These are phyloP conservation scores for Boletus bicolor DNA, from an alignment of 768 basidiomycete genomes.

Conservation along the genomic window DNA sequence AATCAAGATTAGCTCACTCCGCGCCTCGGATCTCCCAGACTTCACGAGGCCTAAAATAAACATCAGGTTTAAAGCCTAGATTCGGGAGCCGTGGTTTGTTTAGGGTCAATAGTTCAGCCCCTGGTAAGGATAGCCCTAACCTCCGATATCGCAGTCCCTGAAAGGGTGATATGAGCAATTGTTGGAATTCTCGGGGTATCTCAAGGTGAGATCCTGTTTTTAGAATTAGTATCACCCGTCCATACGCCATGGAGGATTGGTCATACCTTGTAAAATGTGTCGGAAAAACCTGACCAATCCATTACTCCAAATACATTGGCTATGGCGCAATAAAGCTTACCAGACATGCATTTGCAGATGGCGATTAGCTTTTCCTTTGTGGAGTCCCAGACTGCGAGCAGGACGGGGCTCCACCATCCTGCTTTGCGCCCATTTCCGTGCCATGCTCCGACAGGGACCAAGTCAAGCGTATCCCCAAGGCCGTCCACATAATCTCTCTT, in stretches of 20 bases:
- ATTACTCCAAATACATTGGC: neutral
- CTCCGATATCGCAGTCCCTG: conserved; percentile 66
- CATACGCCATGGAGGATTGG: neutral
- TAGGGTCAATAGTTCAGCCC: neutral
- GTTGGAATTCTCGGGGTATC: conserved; percentile 57
- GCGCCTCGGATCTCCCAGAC: conserved; percentile 91
- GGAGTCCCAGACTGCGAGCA: conserved; percentile 74
- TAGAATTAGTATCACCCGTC: conserved; percentile 8
- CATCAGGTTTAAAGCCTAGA: conserved; percentile 58
- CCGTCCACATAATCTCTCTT: conserved; percentile 90
- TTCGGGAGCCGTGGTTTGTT: neutral
- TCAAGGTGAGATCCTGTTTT: conserved; percentile 55
- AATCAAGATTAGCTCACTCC: conserved; percentile 42
- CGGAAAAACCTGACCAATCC: conserved; percentile 65
- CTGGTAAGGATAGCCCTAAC: conserved; percentile 33
- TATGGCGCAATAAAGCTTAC: conserved; percentile 35
- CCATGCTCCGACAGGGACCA: conserved; percentile 80
- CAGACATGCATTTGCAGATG: conserved; percentile 89
- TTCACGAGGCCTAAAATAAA: conserved; percentile 68
- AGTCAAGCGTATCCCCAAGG: conserved; percentile 71
- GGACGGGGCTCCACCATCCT: conserved; percentile 88
- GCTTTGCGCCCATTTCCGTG: conserved; percentile 88
- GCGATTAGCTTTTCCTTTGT: conserved; percentile 62
- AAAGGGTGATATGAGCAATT: conserved; percentile 49
- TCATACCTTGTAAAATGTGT: conserved; percentile 70